A percentile compares a stretch with the other conserved stretches of the same genome.
Conservation (phyloP, 2,329 filamentous ascomycete genomes). For the Pezicula carpinea region DNA sequence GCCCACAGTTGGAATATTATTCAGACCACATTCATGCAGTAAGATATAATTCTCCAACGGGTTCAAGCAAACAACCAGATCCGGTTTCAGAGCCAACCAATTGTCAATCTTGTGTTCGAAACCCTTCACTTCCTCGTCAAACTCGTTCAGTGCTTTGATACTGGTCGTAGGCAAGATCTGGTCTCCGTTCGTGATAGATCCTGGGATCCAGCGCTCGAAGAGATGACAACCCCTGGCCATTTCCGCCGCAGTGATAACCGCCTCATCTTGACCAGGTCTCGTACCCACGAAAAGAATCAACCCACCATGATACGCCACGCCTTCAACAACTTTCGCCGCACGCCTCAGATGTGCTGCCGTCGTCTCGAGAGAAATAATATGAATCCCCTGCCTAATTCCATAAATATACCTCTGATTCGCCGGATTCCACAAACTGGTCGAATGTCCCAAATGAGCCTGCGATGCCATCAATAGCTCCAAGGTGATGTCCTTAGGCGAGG, state of each 20-base stretch:
- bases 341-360: slow-evolving; percentile 88
- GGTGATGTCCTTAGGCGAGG: slow-evolving; percentile 72
- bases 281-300: slow-evolving; percentile 90
- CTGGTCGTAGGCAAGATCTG: slow-evolving; percentile 71
- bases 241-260: slow-evolving; percentile 76
- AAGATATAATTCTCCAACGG: slow-evolving; percentile 87
- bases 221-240: slow-evolving; percentile 78
- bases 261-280: slow-evolving; percentile 71
- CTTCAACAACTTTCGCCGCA: slow-evolving; percentile 86
- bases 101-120: slow-evolving; percentile 63
- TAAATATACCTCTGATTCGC: slow-evolving; percentile 92
- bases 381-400: slow-evolving; percentile 80
- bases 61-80: slow-evolving; percentile 89
- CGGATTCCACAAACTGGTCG: slow-evolving; percentile 89
- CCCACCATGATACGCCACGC: slow-evolving; percentile 77
- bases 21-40: slow-evolving; percentile 84
- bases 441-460: slow-evolving; percentile 86
- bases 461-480: slow-evolving; percentile 86
- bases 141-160: slow-evolving; percentile 72
- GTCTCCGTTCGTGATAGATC: slow-evolving; percentile 87
- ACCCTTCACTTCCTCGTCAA: slow-evolving; percentile 56
- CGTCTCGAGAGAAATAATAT: slow-evolving; percentile 88
- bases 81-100: slow-evolving; percentile 69
- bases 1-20: slow-evolving; percentile 89
- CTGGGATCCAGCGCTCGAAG: slow-evolving; percentile 90